These are phyloP conservation scores for Solanum ossicruentum DNA, from an alignment of 257 asterid genomes.

Conservation along the genomic window DNA sequence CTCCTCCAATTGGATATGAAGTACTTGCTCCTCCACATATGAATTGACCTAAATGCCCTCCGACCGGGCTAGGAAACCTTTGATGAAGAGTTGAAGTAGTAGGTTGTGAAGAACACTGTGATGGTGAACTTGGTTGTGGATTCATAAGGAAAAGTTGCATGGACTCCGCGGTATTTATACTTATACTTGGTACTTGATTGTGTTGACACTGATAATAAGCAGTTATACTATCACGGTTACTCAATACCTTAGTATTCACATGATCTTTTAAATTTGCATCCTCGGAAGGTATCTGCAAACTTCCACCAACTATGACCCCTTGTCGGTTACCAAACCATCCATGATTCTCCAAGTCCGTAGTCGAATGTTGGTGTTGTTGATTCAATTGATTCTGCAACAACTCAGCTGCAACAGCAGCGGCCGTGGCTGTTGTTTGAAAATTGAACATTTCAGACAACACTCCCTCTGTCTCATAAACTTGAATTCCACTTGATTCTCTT, in stretches of 20 bases:
- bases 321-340: constrained; percentile 52
- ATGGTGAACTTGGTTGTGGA: constrained; percentile 46
- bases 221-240: background rate
- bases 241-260: background rate
- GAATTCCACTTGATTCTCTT: constrained; percentile 38
- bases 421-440: constrained; percentile 24
- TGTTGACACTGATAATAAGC: background rate
- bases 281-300: constrained; percentile 12
- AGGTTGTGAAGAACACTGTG: constrained; percentile 43
- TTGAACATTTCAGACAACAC: constrained; percentile 84
- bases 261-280: constrained; percentile 9
- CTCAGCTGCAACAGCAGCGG: constrained; percentile 24
- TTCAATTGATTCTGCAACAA: constrained; percentile 40
- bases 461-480: constrained; percentile 57
- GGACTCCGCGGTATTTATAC: constrained; percentile 60
- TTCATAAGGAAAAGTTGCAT: constrained; percentile 90
- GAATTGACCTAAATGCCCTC: constrained; percentile 40
- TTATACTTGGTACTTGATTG: constrained; percentile 30
- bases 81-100: constrained; percentile 35
- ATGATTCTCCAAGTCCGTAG: constrained; percentile 4
- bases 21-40: constrained; percentile 22
- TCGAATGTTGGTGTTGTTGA: background rate
- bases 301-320: constrained; percentile 11
- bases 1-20: constrained; percentile 33
- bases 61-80: constrained; percentile 18